Evolutionary conservation across 2,329 filamentous ascomycete genomes (phyloP).

Genomic region (Scedosporium boydii): DNA sequence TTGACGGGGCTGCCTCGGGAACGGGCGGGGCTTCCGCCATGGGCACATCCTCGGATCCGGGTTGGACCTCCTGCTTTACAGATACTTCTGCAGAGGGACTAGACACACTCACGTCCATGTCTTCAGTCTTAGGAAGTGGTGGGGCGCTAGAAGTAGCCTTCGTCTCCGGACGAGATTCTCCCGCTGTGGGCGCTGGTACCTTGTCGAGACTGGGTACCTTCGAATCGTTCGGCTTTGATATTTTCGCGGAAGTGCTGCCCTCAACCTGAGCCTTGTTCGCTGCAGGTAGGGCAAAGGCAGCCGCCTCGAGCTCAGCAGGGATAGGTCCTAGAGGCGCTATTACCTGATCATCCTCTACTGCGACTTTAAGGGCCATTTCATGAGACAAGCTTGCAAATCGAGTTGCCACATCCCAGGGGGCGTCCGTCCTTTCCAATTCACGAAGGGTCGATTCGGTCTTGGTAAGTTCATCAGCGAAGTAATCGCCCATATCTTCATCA

Average conservation of each 20-base stretch:
- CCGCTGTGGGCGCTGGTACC: neutral
- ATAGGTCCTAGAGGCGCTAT: slow-evolving; percentile 1
- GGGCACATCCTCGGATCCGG: slow-evolving; percentile 17
- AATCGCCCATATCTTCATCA: slow-evolving; percentile 49
- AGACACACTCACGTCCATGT: slow-evolving; percentile 23
- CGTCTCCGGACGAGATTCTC: neutral
- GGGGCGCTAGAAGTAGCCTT: neutral
- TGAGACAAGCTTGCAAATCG: slow-evolving; percentile 39
- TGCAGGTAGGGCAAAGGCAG: neutral
- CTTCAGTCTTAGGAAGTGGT: slow-evolving; percentile 27
- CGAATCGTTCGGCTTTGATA: too few relatives aligned
- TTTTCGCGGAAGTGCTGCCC: too few relatives aligned
- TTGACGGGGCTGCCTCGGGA: neutral
- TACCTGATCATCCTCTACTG: slow-evolving; percentile 34
- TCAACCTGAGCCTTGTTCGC: neutral
- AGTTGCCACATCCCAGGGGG: slow-evolving; percentile 31
- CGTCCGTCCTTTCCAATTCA: slow-evolving; percentile 28
- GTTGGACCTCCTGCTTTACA: neutral
- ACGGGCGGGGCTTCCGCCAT: slow-evolving; percentile 10
- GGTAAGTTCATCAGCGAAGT: slow-evolving; percentile 42
- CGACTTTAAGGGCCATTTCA: slow-evolving; percentile 36
- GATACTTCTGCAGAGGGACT: slow-evolving; percentile 10
- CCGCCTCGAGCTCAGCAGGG: neutral
- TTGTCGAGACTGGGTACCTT: neutral
- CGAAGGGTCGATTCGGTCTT: slow-evolving; percentile 40